Evolutionary conservation across 2,329 filamentous ascomycete species (phyloP).

Genomic region (Neocatenulostroma microsporum): DNA sequence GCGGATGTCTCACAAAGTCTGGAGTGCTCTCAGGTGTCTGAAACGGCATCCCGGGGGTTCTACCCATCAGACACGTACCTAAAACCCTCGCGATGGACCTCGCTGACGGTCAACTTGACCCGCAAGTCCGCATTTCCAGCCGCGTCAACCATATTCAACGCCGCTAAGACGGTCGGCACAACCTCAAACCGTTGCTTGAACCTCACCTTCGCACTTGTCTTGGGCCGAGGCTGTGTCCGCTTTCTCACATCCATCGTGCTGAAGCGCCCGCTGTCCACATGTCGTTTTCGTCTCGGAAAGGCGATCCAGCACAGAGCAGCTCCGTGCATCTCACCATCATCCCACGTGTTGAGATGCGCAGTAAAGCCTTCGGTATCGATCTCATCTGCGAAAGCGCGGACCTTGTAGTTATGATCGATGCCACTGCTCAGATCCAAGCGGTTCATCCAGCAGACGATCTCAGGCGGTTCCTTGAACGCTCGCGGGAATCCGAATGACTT

Average conservation of each 20-base stretch:
- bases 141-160: conserved; percentile 24
- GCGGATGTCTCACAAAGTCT: no score
- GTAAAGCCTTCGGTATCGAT: conserved; percentile 18
- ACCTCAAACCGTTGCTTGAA: conserved; percentile 18
- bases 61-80: no score
- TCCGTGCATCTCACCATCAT: conserved; percentile 17
- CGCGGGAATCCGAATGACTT: conserved; percentile 17
- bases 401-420: conserved; percentile 16
- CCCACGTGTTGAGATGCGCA: conserved; percentile 26
- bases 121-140: conserved; percentile 22
- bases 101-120: conserved; percentile 16
- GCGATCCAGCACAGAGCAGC: conserved; percentile 27
- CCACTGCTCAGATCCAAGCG: conserved; percentile 19
- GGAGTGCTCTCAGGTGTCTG: no score
- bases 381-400: conserved; percentile 18
- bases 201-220: conserved; percentile 14
- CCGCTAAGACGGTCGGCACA: conserved; percentile 21
- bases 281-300: conserved; percentile 20
- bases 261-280: conserved; percentile 22
- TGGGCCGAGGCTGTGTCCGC: conserved; percentile 7
- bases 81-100: conserved; percentile 21
- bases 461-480: conserved; percentile 15
- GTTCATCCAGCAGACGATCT: conserved; percentile 25
- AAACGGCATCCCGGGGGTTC: no score
- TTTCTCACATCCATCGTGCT: conserved; percentile 19